Evolutionary conservation across 164 flowering plant species (phyloP).

Genomic region (Liriodendron chinense): DNA sequence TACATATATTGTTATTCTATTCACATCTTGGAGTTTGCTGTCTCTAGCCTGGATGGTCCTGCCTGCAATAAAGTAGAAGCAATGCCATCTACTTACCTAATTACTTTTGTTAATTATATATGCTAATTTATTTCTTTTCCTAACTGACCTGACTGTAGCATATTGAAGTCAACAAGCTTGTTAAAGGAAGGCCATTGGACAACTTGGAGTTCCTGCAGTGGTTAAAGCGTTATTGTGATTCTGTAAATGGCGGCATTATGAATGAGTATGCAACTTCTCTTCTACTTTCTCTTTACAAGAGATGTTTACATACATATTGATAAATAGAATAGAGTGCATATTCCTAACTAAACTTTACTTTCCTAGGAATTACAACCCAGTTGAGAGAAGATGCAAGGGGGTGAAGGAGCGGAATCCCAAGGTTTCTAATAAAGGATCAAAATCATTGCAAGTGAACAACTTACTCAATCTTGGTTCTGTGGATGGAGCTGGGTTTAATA

Average conservation of each 20-base stretch:
- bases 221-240: constrained; percentile 92
- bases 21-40: background rate
- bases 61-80: background rate
- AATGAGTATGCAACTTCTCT: constrained; percentile 56
- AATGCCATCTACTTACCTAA: background rate
- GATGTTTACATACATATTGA: background rate
- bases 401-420: constrained; percentile 51
- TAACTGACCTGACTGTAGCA: constrained; percentile 43
- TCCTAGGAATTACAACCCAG: constrained; percentile 77
- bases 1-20: background rate
- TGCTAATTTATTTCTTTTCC: background rate
- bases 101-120: background rate
- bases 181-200: constrained; percentile 88
- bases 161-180: constrained; percentile 83
- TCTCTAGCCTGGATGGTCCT: background rate
- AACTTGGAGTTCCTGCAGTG: constrained; percentile 95
- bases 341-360: constrained; percentile 1
- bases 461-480: constrained; percentile 28
- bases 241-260: constrained; percentile 85
- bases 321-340: background rate
- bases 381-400: constrained; percentile 78
- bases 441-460: constrained; percentile 64
- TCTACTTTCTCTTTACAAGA: background rate
- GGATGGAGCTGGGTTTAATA: constrained; percentile 23
- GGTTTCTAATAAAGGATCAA: constrained; percentile 46